phyloP scores from a whole-genome alignment of 78 protist genomes.

The Cyanophora paradoxa region DNA sequence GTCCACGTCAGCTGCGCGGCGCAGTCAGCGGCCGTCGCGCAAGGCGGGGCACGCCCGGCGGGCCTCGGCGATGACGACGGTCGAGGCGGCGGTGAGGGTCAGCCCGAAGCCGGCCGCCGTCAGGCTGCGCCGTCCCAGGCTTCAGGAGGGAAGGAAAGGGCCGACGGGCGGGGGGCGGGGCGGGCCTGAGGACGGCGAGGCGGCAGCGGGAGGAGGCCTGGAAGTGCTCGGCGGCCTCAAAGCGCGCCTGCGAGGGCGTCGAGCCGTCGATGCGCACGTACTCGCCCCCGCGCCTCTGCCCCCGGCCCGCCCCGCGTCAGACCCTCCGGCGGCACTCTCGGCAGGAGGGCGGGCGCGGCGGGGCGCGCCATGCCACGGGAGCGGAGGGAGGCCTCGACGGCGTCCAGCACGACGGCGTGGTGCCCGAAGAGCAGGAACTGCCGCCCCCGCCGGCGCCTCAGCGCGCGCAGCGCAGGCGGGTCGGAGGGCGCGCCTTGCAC shows the following conservation, averaged over 20 bases:
- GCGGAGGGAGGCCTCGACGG: not conserved
- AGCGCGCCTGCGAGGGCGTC: not conserved
- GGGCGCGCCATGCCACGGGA: not conserved
- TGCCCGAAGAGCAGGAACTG: slow-evolving; percentile 61
- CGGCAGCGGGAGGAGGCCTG: too few species aligned
- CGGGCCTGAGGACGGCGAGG: too few species aligned
- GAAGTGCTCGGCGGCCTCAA: slow-evolving; percentile 6
- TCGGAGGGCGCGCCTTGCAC: too few species aligned
- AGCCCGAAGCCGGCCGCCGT: slow-evolving; percentile 80
- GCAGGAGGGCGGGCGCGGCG: not conserved
- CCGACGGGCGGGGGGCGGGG: too few species aligned
- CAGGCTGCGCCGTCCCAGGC: too few species aligned
- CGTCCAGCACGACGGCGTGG: slow-evolving; percentile 43
- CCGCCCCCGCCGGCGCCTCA: too few species aligned
- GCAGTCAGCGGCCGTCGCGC: too few species aligned
- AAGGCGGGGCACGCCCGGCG: not conserved
- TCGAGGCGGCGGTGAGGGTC: slow-evolving; percentile 58
- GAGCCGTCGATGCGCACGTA: slow-evolving; percentile 59
- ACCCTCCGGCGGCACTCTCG: too few species aligned
- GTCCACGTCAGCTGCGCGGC: not conserved
- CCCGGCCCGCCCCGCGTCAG: too few species aligned
- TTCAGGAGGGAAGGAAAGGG: too few species aligned
- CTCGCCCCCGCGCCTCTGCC: not conserved
- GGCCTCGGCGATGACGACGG: slow-evolving; percentile 78
- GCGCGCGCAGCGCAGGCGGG: too few species aligned